Evolutionary conservation across 257 asterid species (phyloP).

Genomic region (Nicotiana attenuata): DNA sequence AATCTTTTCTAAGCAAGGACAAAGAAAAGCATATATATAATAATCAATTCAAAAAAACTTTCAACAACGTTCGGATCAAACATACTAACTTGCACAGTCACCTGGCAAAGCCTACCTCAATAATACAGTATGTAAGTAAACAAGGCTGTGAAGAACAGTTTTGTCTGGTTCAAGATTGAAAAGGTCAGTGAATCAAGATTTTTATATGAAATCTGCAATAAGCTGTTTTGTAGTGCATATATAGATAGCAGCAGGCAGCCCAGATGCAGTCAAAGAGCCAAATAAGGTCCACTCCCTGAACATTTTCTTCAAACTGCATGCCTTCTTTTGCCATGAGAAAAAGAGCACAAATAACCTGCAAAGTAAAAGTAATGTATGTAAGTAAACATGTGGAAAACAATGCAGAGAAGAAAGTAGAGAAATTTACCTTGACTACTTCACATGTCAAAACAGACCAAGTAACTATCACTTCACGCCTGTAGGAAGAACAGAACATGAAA

Average conservation of each 20-base stretch:
- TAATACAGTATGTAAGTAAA: conserved; percentile 54
- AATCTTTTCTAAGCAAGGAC: neutral
- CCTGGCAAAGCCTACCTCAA: conserved; percentile 51
- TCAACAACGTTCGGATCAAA: neutral
- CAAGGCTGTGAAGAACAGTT: conserved; percentile 86
- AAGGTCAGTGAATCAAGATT: conserved; percentile 97
- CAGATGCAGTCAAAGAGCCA: conserved; percentile 90
- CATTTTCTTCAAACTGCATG: conserved; percentile 50
- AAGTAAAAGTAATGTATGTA: conserved; percentile 12
- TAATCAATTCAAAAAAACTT: neutral
- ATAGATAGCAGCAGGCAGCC: conserved; percentile 94
- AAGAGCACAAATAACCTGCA: conserved; percentile 78
- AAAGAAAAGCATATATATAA: neutral
- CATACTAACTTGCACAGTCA: neutral
- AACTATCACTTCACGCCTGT: conserved; percentile 88
- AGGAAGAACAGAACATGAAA: conserved; percentile 25
- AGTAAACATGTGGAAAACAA: neutral
- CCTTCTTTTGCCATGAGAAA: conserved; percentile 79
- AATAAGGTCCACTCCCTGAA: conserved; percentile 75
- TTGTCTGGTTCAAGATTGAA: conserved; percentile 96
- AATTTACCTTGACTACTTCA: conserved; percentile 77
- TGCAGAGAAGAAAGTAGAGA: neutral
- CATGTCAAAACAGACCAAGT: conserved; percentile 86
- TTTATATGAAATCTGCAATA: conserved; percentile 84
- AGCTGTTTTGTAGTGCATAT: conserved; percentile 85